phyloP scores from a whole-genome alignment of 768 basidiomycete species.

The Auricularia auricula-judae region DNA sequence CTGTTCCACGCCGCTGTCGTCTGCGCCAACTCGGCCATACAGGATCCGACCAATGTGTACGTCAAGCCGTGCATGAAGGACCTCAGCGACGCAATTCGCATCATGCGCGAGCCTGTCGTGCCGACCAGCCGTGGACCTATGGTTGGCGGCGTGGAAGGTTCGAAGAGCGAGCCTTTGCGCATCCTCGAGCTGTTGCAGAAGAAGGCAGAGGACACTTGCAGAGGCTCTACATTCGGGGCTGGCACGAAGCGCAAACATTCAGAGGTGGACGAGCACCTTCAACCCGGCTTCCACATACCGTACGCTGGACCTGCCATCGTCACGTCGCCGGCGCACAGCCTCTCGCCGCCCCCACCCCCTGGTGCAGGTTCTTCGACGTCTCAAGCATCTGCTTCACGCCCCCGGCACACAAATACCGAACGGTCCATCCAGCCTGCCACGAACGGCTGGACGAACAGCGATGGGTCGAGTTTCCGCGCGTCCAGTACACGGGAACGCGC shows the following conservation, averaged over 20 bases:
- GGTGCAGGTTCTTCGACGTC: not conserved
- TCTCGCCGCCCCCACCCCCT: not conserved
- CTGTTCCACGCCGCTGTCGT: conserved; percentile 58
- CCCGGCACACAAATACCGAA: not conserved
- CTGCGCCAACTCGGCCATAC: conserved; percentile 51
- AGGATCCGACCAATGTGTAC: conserved; percentile 37
- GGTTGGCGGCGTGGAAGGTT: conserved; percentile 22
- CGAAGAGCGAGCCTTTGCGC: conserved; percentile 26
- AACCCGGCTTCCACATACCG: conserved; percentile 29
- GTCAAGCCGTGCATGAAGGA: conserved; percentile 38
- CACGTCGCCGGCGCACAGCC: conserved; percentile 9
- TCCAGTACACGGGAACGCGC: not conserved
- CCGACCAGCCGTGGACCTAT: conserved; percentile 22
- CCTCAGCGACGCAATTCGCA: conserved; percentile 31
- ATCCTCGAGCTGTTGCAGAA: conserved; percentile 29
- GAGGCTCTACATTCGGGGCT: conserved; percentile 3
- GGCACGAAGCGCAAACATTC: conserved; percentile 35
- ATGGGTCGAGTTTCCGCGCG: not conserved
- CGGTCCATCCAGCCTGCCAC: not conserved
- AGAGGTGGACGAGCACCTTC: conserved; percentile 21
- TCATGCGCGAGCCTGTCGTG: conserved; percentile 27
- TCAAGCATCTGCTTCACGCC: not conserved
- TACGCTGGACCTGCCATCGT: conserved; percentile 29
- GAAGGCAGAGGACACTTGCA: conserved; percentile 25
- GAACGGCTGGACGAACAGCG: not conserved